Conservation (phyloP, 2,329 filamentous ascomycete genomes). For the Alternaria brassicae region DNA sequence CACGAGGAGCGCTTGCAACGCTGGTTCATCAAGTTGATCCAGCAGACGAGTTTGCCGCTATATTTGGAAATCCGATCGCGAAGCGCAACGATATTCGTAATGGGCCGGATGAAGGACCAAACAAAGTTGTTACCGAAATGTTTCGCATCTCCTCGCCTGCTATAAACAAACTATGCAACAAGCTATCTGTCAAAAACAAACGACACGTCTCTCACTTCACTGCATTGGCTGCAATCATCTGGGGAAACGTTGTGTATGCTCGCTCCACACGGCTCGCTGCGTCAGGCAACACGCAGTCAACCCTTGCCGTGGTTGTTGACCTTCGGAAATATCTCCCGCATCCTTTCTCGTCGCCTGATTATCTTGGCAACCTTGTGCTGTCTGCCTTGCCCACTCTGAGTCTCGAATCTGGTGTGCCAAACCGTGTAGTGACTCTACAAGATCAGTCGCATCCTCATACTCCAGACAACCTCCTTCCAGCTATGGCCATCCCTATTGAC, state of each 20-base stretch:
- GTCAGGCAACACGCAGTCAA: conserved; percentile 4
- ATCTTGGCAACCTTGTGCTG: conserved; percentile 7
- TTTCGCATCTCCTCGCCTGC: conserved; percentile 5
- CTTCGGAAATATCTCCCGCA: neutral
- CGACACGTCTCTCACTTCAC: neutral
- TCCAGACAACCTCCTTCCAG: neutral
- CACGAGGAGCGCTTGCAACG: conserved; percentile 2
- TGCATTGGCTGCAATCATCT: conserved; percentile 2
- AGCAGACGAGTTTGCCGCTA: neutral
- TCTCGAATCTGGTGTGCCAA: neutral
- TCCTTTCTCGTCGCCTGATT: conserved; percentile 6
- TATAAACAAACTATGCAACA: neutral
- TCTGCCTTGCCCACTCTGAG: neutral
- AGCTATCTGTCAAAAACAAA: neutral
- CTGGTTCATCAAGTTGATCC: neutral
- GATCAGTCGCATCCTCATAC: neutral
- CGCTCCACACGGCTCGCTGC: neutral
- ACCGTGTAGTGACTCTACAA: neutral
- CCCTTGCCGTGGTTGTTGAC: conserved; percentile 2
- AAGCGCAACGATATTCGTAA: neutral
- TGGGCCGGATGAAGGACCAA: conserved; percentile 1
- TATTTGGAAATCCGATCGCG: neutral
- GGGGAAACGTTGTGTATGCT: conserved; percentile 5
- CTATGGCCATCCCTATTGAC: neutral
- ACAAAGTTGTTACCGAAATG: conserved; percentile 16